Evolutionary conservation across 805 yeast genomes (phyloP).

Genomic region (Saccharomycopsis fodiens): DNA sequence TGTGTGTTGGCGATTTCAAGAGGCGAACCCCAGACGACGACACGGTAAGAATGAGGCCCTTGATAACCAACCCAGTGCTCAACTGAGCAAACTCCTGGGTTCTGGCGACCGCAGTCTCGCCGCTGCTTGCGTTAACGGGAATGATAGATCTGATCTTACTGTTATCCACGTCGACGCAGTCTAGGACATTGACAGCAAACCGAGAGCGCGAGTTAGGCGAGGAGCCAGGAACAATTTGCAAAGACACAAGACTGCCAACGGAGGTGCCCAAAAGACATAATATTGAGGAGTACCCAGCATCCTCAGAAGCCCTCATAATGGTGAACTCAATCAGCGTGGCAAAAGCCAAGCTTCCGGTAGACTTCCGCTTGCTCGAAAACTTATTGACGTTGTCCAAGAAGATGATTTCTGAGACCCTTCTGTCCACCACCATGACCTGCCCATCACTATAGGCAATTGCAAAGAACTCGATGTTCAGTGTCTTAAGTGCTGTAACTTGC

Average conservation of each 20-base stretch:
- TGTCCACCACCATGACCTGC: conserved; percentile 64
- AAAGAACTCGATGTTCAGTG: conserved; percentile 77
- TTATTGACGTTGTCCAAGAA: conserved; percentile 31
- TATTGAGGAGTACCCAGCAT: conserved; percentile 58
- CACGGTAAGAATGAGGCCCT: conserved; percentile 52
- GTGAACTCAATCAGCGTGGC: conserved; percentile 67
- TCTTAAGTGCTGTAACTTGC: conserved; percentile 50
- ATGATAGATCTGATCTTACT: conserved; percentile 47
- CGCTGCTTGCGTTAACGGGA: conserved; percentile 51
- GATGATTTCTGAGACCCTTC: conserved; percentile 64
- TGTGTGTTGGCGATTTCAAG: conserved; percentile 21
- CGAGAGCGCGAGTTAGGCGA: conserved; percentile 35
- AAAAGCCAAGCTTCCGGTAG: conserved; percentile 22
- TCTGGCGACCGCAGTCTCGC: conserved; percentile 59
- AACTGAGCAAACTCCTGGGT: conserved; percentile 49
- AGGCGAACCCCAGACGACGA: conserved; percentile 52
- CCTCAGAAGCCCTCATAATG: conserved; percentile 59
- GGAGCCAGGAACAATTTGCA: conserved; percentile 54
- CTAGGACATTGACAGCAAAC: conserved; percentile 48
- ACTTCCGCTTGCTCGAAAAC: conserved; percentile 24
- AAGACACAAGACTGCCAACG: conserved; percentile 60
- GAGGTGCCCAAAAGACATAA: conserved; percentile 70
- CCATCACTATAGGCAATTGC: conserved; percentile 76
- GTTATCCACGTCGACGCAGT: conserved; percentile 40
- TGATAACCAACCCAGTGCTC: conserved; percentile 51